phyloP scores from a whole-genome alignment of 345 rosid species.

The Syzygium aqueum region DNA sequence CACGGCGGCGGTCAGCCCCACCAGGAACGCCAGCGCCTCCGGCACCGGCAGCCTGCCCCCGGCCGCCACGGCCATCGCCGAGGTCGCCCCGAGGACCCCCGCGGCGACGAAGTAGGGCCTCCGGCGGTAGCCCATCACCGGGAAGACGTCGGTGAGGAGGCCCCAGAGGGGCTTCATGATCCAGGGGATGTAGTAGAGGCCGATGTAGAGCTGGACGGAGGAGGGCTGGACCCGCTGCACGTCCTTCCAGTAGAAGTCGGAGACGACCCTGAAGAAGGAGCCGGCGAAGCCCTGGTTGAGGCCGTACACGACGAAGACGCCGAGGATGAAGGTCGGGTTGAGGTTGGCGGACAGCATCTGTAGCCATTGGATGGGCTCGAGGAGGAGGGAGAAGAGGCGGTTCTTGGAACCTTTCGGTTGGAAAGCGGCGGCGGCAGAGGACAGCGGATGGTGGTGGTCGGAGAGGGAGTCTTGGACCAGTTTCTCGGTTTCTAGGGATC shows the following conservation, averaged over 20 bases:
- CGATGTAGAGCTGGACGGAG: slow-evolving; percentile 57
- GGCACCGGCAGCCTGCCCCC: slow-evolving; percentile 36
- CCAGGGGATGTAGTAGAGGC: slow-evolving; percentile 75
- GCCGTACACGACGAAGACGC: slow-evolving; percentile 64
- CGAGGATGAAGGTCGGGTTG: slow-evolving; percentile 53
- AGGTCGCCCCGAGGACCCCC: slow-evolving; percentile 50
- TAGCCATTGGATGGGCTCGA: slow-evolving; percentile 66
- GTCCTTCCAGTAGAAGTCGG: slow-evolving; percentile 84
- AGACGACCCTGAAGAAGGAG: slow-evolving; percentile 62
- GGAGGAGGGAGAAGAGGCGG: slow-evolving; percentile 21
- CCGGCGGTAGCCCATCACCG: slow-evolving; percentile 53
- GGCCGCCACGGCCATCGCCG: slow-evolving; percentile 40
- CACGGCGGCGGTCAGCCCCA: slow-evolving; percentile 58
- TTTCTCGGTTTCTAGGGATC: slow-evolving; percentile 13
- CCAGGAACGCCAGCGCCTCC: slow-evolving; percentile 48
- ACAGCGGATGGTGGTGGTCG: background rate
- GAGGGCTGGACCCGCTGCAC: slow-evolving; percentile 75
- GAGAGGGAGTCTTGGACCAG: background rate
- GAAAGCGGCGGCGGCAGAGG: background rate
- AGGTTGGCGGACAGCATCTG: slow-evolving; percentile 53
- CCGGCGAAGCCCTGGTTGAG: slow-evolving; percentile 70
- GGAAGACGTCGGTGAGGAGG: slow-evolving; percentile 65
- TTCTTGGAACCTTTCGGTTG: background rate
- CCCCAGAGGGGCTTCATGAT: slow-evolving; percentile 81
- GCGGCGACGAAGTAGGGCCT: slow-evolving; percentile 64